These are phyloP conservation scores for Macrophomina phaseolina DNA, from an alignment of 2,329 filamentous ascomycete genomes.

Conservation along the genomic window DNA sequence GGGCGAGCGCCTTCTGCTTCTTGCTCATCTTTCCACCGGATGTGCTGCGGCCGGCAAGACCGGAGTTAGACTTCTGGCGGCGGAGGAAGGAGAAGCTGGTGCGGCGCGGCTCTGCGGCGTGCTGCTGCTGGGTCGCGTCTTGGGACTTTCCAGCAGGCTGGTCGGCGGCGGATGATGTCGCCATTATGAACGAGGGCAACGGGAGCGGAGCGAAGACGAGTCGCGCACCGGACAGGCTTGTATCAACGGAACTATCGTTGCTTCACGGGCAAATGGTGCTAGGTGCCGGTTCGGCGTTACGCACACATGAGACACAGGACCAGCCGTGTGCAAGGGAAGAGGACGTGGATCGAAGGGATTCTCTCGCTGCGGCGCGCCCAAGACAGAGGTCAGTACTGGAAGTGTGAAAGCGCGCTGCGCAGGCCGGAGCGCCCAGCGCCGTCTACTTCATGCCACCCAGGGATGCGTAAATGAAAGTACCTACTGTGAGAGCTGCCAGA, in stretches of 20 bases:
- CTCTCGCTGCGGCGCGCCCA: conserved; percentile 3
- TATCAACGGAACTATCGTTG: conserved; percentile 22
- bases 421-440: conserved; percentile 7
- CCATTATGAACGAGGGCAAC: conserved; percentile 14
- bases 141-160: neutral
- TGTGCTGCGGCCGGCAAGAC: conserved; percentile 34
- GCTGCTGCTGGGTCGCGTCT: neutral
- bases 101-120: conserved; percentile 22
- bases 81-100: conserved; percentile 47
- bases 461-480: conserved; percentile 24
- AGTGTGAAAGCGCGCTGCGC: neutral
- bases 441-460: conserved; percentile 9
- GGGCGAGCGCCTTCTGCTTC: conserved; percentile 57
- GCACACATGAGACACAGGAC: conserved; percentile 25
- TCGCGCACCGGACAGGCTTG: conserved; percentile 12
- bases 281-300: conserved; percentile 16
- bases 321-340: conserved; percentile 24
- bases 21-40: conserved; percentile 58
- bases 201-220: conserved; percentile 5
- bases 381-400: conserved; percentile 17
- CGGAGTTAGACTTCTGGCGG: conserved; percentile 42
- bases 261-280: conserved; percentile 19
- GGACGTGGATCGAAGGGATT: conserved; percentile 12
- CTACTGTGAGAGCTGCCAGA: neutral
- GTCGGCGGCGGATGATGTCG: conserved; percentile 9